Conservation (phyloP, 169 alveolate genomes). For the Plasmodium inui region DNA sequence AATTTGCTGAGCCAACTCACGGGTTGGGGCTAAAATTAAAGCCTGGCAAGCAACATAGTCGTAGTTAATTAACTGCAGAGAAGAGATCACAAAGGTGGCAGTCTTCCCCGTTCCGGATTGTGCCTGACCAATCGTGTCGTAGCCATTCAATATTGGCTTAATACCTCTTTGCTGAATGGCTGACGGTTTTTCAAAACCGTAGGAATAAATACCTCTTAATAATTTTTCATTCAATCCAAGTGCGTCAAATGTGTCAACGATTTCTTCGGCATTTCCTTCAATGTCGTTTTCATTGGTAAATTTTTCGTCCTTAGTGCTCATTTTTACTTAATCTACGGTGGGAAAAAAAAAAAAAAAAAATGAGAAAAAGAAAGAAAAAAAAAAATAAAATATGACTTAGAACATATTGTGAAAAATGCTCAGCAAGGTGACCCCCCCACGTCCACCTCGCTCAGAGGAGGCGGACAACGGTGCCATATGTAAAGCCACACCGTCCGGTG, state of each 20-base stretch:
- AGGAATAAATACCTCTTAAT: slow-evolving; percentile 96
- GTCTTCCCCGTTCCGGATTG: slow-evolving; percentile 99
- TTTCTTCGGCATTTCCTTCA: slow-evolving; percentile 79
- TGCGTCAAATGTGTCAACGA: slow-evolving; percentile 93
- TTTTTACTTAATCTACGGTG: slow-evolving; percentile 28
- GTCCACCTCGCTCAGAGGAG: neutral
- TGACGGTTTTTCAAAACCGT: slow-evolving; percentile 99
- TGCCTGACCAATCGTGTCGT: slow-evolving; percentile 97
- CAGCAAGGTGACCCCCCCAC: neutral
- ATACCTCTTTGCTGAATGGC: slow-evolving; percentile 99
- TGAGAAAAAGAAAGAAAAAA: neutral
- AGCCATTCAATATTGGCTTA: slow-evolving; percentile 96
- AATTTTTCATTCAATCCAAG: slow-evolving; percentile 96
- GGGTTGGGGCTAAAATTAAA: slow-evolving; percentile 95
- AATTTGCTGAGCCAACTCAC: slow-evolving; percentile 99
- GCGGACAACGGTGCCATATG: neutral
- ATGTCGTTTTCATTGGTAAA: slow-evolving; percentile 70
- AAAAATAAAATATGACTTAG: neutral
- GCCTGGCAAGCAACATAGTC: slow-evolving; percentile 91
- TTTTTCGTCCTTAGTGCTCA: slow-evolving; percentile 73
- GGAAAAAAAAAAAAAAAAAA: neutral
- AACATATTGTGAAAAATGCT: neutral
- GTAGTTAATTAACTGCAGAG: slow-evolving; percentile 94
- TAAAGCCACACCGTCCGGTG: neutral
- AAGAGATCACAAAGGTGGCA: slow-evolving; percentile 97